A percentile compares a stretch with the other conserved stretches of the same genome.
Evolutionary conservation across 352 stramenopile genomes (phyloP).

Genomic region (Elongisporangium prolatum): DNA sequence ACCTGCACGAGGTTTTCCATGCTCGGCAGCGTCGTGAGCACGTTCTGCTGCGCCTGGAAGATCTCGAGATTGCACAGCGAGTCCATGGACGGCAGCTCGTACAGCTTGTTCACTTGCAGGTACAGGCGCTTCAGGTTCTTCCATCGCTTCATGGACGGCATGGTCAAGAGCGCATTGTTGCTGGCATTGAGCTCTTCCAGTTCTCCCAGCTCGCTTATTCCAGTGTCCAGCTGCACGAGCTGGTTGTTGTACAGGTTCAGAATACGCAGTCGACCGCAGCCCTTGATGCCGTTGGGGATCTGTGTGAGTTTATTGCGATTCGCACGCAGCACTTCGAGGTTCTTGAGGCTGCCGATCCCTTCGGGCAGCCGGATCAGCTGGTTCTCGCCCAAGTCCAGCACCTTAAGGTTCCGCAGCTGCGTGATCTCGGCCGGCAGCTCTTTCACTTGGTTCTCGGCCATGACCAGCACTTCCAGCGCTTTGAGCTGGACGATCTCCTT

Average conservation of each 20-base stretch:
- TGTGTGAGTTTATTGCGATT: constrained; percentile 49
- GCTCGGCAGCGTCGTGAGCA: constrained; percentile 43
- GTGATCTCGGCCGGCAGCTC: constrained; percentile 43
- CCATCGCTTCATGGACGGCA: constrained; percentile 40
- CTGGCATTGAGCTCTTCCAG: constrained; percentile 74
- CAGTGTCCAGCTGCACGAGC: constrained; percentile 38
- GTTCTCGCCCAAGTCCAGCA: constrained; percentile 57
- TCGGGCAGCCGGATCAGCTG: constrained; percentile 42
- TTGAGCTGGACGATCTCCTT: constrained; percentile 51
- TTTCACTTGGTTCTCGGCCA: constrained; percentile 62
- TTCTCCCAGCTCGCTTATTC: constrained; percentile 41
- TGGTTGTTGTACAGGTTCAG: constrained; percentile 82
- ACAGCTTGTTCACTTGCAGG: constrained; percentile 51
- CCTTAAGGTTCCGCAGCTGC: constrained; percentile 36
- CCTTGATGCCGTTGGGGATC: constrained; percentile 43
- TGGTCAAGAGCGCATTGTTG: constrained; percentile 41
- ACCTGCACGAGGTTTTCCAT: constrained; percentile 61
- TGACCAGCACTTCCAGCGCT: constrained; percentile 34
- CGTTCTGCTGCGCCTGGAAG: constrained; percentile 59
- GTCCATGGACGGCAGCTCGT: constrained; percentile 36
- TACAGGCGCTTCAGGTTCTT: constrained; percentile 54
- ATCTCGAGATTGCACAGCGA: constrained; percentile 55
- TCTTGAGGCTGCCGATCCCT: constrained; percentile 38
- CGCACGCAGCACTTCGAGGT: constrained; percentile 45
- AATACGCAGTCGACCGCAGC: constrained; percentile 42